Evolutionary conservation across 805 yeast genomes (phyloP), one percentile per base, ranked within the genome.

Genomic region (Kazachstania martiniae): DNA sequence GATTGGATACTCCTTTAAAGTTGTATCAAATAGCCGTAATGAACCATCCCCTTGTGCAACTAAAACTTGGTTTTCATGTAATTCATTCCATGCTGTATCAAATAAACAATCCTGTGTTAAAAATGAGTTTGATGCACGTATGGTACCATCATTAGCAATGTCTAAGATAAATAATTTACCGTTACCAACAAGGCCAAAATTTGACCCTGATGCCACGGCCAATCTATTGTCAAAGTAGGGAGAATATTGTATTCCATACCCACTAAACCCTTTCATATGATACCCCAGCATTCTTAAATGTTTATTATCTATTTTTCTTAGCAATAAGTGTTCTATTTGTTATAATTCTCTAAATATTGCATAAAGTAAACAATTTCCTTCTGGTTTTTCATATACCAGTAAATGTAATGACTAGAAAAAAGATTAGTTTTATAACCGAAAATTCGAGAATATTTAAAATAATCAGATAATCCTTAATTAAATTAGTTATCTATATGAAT

Each of bases 71-170:
- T 84, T 86, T 39, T 86, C 96, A 55, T 89, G 89, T 5, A 66
- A 33, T 53, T 89, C 98, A 35, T 87, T 80, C 97, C 97, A 89
- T 0, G 89, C 72, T 1, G 81, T 60, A 47, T 83, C 93, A 47
- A 83, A 86, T 12, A 87, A 62, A 5, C 95, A 94, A 58, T 89
- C 98, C 56, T 89, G 96, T 0, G 97, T 89, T 39, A 85, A 85
- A 62, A 83, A 89, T 12, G 69, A 54, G 4, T 66, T 58, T 28
- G 72, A 74, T 25, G 67, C 68, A 4, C 48, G 46, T 12, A 84
- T 65, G n/a, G 43, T 46, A 1, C 97, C 97, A 39, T 65, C 60
- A 15, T 74, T 71, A 32, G 68, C 71, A 29, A 89, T 81, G 30
- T 74, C 74, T 16, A 89, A 61, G 1, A 89, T 64, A 43, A 63